phyloP scores from a whole-genome alignment of 2,329 filamentous ascomycete species.

The Fusarium oxysporum region DNA sequence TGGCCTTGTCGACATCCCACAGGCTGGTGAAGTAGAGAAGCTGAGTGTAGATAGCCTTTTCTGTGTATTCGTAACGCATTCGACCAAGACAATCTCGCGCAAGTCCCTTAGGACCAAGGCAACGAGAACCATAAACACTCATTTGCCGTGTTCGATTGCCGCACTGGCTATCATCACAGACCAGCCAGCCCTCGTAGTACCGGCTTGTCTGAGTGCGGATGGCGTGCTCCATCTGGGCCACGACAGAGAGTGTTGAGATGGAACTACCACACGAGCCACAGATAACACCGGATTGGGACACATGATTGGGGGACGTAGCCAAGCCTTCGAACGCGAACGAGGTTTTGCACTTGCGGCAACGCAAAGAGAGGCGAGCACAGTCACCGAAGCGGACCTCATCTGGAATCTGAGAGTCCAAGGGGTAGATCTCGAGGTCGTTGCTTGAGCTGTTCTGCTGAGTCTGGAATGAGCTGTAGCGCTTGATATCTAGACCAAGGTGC shows the following conservation, averaged over 20 bases:
- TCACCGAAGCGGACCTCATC: slow-evolving; percentile 90
- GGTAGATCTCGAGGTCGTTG: slow-evolving; percentile 81
- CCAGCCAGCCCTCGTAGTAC: slow-evolving; percentile 94
- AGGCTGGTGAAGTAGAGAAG: slow-evolving; percentile 86
- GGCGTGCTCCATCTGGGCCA: slow-evolving; percentile 88
- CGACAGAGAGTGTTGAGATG: slow-evolving; percentile 77
- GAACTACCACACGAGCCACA: slow-evolving; percentile 76
- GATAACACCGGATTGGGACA: slow-evolving; percentile 79
- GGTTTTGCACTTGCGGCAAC: slow-evolving; percentile 83
- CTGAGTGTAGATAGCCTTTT: slow-evolving; percentile 95
- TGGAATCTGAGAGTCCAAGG: slow-evolving; percentile 92
- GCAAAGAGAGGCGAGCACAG: slow-evolving; percentile 79
- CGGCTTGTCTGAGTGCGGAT: slow-evolving; percentile 80
- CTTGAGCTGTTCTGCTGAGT: slow-evolving; percentile 61
- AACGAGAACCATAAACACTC: slow-evolving; percentile 90
- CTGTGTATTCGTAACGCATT: slow-evolving; percentile 89
- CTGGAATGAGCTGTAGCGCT: slow-evolving; percentile 75
- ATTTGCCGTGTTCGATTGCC: slow-evolving; percentile 90
- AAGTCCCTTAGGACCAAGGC: slow-evolving; percentile 86
- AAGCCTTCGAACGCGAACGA: slow-evolving; percentile 83
- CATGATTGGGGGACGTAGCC: slow-evolving; percentile 63
- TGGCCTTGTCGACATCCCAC: slow-evolving; percentile 90
- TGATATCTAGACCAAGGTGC: slow-evolving; percentile 90
- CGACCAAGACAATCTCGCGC: slow-evolving; percentile 85
- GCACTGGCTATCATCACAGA: slow-evolving; percentile 90